These are phyloP conservation scores for Cyanidioschyzon merolae DNA, from an alignment of 23 red algal genomes.

Conservation along the genomic window DNA sequence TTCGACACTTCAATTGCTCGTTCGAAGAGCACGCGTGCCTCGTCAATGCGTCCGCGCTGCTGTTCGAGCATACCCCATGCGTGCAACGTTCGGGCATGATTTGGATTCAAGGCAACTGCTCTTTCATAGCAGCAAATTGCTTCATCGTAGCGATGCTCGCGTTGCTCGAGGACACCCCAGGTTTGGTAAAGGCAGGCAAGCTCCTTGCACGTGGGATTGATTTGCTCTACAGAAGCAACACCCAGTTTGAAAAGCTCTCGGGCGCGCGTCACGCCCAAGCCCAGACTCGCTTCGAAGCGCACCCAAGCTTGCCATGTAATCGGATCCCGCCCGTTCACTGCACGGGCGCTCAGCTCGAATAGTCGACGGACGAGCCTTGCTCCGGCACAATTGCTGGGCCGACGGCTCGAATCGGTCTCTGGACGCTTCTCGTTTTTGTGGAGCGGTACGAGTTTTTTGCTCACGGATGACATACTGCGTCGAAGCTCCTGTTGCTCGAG, in stretches of 20 bases:
- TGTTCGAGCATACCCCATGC: neutral
- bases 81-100: neutral
- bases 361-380: neutral
- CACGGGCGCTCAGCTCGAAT: neutral
- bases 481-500: neutral
- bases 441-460: neutral
- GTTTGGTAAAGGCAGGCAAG: neutral
- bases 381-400: neutral
- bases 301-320: neutral
- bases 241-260: neutral
- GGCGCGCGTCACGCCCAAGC: neutral
- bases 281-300: neutral
- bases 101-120: neutral
- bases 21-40: neutral
- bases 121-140: neutral
- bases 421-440: too few relatives aligned
- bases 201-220: neutral
- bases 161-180: neutral
- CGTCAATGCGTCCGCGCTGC: neutral
- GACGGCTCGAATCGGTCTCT: neutral
- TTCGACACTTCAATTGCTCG: neutral
- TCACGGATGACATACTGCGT: neutral
- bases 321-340: neutral
- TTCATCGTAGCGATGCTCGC: neutral
- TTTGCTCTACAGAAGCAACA: neutral